Base-by-base conservation (phyloP, 2,329 filamentous ascomycete genomes). In the Apiospora arundinis region DNA sequence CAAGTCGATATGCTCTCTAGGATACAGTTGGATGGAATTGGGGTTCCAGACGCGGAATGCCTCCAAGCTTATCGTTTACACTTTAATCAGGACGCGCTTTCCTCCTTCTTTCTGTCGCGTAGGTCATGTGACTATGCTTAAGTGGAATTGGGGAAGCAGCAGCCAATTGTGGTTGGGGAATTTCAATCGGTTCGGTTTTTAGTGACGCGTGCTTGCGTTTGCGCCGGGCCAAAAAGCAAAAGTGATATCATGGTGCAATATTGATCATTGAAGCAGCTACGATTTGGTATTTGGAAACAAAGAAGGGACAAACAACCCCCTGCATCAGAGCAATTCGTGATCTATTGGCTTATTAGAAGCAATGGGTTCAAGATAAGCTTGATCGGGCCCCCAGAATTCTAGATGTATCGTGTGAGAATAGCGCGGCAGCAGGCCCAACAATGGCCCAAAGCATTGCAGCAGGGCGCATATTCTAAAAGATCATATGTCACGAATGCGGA, bases 401-500 rank as follows among this genome's bases (percentile, higher is more conserved):
- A 45, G 23, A 72, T 72, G 70, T 72, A 72, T 72, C 65, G 68
- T 48, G 63, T 69, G 37, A 66, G 60, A n/a, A 67, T 52, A 40
- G 60, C 48, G 52, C 70, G 70, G n/a, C 56, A n/a, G 32, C 56
- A 21, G 21, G 56, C 32, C 56, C 56, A 32, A 5, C 56, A 63
- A 11, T 63, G 56, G 56, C 56, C 56, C 9, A 63, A 14, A 40
- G 56, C 32, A 12, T 63, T n/a, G 21, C 32, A 32, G 7, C 28
- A 40, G 18, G 42, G 65, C 42, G 65, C 65, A 67, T 48, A 69
- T 37, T 73, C 72, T 37, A 75, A 73, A 71, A 74, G 87, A 70
- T 80, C 80, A 71, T 85, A 87, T 69, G 83, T 85, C 70, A 88
- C 86, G 2, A 84, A 87, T 45, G 81, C 83, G 37, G 88, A 90